Base-by-base conservation (phyloP, 345 rosid species). In the Citrus hindsii region DNA sequence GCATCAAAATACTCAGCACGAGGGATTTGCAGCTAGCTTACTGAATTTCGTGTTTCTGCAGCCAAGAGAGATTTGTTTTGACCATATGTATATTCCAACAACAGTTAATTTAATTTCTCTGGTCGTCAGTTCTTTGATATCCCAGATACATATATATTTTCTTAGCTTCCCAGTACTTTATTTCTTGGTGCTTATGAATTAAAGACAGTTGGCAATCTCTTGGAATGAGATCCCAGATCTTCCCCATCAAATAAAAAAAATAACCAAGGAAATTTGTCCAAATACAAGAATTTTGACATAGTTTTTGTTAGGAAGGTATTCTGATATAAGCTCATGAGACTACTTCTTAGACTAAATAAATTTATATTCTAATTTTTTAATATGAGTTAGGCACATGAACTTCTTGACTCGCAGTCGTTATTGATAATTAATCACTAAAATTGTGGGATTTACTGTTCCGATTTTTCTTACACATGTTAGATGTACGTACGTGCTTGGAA, bases 21-120 rank as follows among this genome's bases (percentile, higher is more conserved):
- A 21, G 67, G n/a, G 71, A 83, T 67, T 61, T 74, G 56, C 24
- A 53, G 77, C 58, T 12, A 71, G 77, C 65, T 71, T 65, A 61
- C 68, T 60, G 62, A 55, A 35, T 25, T 79, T 56, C 32, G 5
- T 67, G 38, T 46, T 58, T 38, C 33, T 66, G 2, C 35, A 4
- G 66, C 46, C 38, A 70, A 77, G 18, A 48, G 18, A 71, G 76
- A 71, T 51, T 48, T 60, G 71, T 25, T 78, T 58, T 42, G 48
- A 42, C 48, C 48, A 12, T 12, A 12, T 42, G 48, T 10, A 42
- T 35, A 8, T 73, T 37, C 3, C n/a, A 35, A 73, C 66, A 69
- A 14, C 55, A 33, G 13, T 22, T 30, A 19, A 33, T 19, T 6
- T 35, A 24, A 24, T 74, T 74, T 7, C 32, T 42, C 5, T 42